Evolutionary conservation across 768 basidiomycete genomes (phyloP).

Genomic region (Kwoniella dejecticola): DNA sequence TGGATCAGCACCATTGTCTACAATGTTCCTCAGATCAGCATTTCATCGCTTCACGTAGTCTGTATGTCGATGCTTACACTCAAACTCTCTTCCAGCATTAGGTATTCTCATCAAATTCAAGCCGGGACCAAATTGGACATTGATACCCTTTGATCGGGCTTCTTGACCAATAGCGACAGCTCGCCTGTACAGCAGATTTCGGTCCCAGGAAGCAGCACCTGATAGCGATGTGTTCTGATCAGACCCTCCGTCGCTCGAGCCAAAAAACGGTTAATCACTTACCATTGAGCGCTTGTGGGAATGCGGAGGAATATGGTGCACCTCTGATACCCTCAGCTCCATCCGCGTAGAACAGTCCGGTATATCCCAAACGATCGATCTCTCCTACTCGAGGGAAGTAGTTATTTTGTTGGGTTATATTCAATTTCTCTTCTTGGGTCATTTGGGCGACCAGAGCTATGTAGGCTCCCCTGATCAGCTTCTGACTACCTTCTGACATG

Average conservation of each 20-base stretch:
- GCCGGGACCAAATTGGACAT: conserved; percentile 20
- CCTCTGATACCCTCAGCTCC: conserved; percentile 1
- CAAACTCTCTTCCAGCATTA: conserved; percentile 21
- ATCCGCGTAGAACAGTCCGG: conserved; percentile 22
- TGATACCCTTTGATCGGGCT: conserved; percentile 60
- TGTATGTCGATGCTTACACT: conserved; percentile 6
- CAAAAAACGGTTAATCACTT: no score
- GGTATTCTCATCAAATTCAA: conserved; percentile 23
- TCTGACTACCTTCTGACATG: not conserved
- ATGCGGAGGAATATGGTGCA: conserved; percentile 13
- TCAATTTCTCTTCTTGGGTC: conserved; percentile 27
- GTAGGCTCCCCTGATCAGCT: not conserved
- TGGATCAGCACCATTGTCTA: conserved; percentile 22
- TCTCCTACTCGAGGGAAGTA: conserved; percentile 16
- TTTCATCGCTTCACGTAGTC: no score
- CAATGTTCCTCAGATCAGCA: no score
- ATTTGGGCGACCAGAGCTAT: conserved; percentile 20
- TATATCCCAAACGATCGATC: conserved; percentile 23
- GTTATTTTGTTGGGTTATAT: conserved; percentile 7
- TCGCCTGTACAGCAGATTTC: conserved; percentile 69
- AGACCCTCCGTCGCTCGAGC: no score
- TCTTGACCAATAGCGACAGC: conserved; percentile 77
- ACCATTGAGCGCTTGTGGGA: conserved; percentile 14
- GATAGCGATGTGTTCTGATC: no score
- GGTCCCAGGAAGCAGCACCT: conserved; percentile 61